A percentile compares a stretch with the other conserved stretches of the same genome.
Conservation (phyloP, 306 rosid species). For the Pyrus betulifolia region DNA sequence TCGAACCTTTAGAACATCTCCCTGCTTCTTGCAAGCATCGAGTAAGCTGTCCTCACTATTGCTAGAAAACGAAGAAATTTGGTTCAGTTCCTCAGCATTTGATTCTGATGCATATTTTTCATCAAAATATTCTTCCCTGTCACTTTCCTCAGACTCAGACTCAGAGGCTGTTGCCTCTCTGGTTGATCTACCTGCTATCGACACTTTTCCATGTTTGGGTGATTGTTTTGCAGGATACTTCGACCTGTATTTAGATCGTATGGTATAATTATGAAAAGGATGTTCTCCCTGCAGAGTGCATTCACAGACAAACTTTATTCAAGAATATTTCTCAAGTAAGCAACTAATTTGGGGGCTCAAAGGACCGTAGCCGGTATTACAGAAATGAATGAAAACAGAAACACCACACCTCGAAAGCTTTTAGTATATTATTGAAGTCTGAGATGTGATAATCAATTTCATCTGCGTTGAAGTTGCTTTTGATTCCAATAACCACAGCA, state of each 20-base stretch:
- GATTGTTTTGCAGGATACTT: slow-evolving; percentile 26
- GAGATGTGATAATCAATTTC: slow-evolving; percentile 65
- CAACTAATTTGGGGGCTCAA: neutral
- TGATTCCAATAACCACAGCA: slow-evolving; percentile 73
- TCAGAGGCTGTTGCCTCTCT: slow-evolving; percentile 25
- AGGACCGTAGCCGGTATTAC: neutral
- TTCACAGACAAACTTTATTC: slow-evolving; percentile 2
- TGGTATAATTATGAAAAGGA: slow-evolving; percentile 90
- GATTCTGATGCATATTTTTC: slow-evolving; percentile 8
- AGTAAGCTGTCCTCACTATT: slow-evolving; percentile 17
- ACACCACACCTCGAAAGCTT: slow-evolving; percentile 57
- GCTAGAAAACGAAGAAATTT: slow-evolving; percentile 15
- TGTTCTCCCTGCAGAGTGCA: slow-evolving; percentile 58
- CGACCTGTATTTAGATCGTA: slow-evolving; percentile 66
- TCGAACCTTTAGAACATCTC: slow-evolving; percentile 26
- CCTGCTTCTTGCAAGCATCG: slow-evolving; percentile 20
- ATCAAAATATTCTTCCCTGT: slow-evolving; percentile 36
- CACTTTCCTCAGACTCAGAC: slow-evolving; percentile 49
- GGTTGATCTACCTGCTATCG: slow-evolving; percentile 13
- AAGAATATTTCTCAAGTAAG: neutral
- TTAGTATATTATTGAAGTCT: slow-evolving; percentile 67
- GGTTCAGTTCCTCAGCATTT: slow-evolving; percentile 14
- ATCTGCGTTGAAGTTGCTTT: slow-evolving; percentile 33
- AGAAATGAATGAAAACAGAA: neutral
- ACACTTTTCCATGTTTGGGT: slow-evolving; percentile 15